Evolutionary conservation across 352 stramenopile species (phyloP).

Genomic region (Discostella stelligera): DNA sequence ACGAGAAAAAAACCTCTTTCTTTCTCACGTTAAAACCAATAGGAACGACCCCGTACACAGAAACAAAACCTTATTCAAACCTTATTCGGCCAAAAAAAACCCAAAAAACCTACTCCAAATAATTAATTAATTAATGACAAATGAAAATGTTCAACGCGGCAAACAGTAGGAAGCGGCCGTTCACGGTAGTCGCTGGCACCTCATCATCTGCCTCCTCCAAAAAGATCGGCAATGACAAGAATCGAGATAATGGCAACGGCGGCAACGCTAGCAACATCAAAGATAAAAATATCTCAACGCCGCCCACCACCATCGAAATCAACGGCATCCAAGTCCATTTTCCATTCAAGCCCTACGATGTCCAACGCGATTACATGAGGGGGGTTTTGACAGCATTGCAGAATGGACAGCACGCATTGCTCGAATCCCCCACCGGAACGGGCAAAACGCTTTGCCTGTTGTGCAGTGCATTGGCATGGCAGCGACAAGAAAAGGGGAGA

Average conservation of each 20-base stretch:
- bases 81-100: too few relatives aligned
- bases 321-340: constrained; percentile 88
- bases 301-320: constrained; percentile 68
- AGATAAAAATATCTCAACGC: constrained; percentile 22
- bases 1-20: too few relatives aligned
- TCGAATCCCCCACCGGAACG: constrained; percentile 97
- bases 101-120: too few relatives aligned
- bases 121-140: too few relatives aligned
- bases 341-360: constrained; percentile 95
- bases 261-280: constrained; percentile 26
- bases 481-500: constrained; percentile 59
- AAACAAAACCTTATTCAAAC: too few relatives aligned
- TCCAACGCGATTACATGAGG: constrained; percentile 96
- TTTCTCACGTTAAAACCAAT: too few relatives aligned
- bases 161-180: constrained; percentile 12
- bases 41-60: too few relatives aligned
- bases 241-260: neutral
- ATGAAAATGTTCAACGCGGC: constrained; percentile 34
- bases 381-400: constrained; percentile 90
- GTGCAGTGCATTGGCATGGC: constrained; percentile 92
- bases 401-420: constrained; percentile 91
- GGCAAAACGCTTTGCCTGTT: constrained; percentile 98
- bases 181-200: constrained; percentile 9
- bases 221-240: neutral
- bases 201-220: constrained; percentile 9